phyloP scores from a whole-genome alignment of 257 asterid species.

The Verbena officinalis region DNA sequence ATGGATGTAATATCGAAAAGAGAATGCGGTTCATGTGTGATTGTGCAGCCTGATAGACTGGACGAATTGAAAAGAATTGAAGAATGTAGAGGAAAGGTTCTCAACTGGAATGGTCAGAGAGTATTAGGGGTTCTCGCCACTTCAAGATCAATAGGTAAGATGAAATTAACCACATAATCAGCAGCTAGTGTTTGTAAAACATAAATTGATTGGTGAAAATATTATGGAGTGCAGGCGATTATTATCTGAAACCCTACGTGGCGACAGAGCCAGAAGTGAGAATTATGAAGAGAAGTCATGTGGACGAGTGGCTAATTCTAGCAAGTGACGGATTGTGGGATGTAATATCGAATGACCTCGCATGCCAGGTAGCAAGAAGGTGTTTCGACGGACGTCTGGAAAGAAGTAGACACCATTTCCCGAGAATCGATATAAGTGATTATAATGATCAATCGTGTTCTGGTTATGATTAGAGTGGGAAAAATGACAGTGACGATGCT shows the following conservation, averaged over 20 bases:
- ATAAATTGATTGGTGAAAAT: too few species aligned
- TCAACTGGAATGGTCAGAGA: slow-evolving; percentile 68
- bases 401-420: too few species aligned
- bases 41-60: slow-evolving; percentile 46
- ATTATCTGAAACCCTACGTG: background rate
- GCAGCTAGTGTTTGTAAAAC: too few species aligned
- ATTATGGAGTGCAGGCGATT: too few species aligned
- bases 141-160: slow-evolving; percentile 71
- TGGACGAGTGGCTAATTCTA: slow-evolving; percentile 58
- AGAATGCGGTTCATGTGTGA: background rate
- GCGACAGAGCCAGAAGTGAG: slow-evolving; percentile 49
- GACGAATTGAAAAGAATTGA: slow-evolving; percentile 70
- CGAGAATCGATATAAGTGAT: too few species aligned
- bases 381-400: background rate
- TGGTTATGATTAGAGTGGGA: too few species aligned
- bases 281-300: slow-evolving; percentile 30
- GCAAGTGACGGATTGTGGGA: slow-evolving; percentile 68
- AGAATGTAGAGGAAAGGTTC: slow-evolving; percentile 66
- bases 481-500: background rate
- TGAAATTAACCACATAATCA: too few species aligned
- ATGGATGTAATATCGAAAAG: too few species aligned
- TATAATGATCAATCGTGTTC: too few species aligned
- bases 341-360: too few species aligned
- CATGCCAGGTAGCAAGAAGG: too few species aligned
- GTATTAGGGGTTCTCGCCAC: slow-evolving; percentile 76